A percentile compares a stretch with the other conserved stretches of the same genome.
Evolutionary conservation across 805 yeast species (phyloP).

Genomic region (Wickerhamomyces xylosicus): DNA sequence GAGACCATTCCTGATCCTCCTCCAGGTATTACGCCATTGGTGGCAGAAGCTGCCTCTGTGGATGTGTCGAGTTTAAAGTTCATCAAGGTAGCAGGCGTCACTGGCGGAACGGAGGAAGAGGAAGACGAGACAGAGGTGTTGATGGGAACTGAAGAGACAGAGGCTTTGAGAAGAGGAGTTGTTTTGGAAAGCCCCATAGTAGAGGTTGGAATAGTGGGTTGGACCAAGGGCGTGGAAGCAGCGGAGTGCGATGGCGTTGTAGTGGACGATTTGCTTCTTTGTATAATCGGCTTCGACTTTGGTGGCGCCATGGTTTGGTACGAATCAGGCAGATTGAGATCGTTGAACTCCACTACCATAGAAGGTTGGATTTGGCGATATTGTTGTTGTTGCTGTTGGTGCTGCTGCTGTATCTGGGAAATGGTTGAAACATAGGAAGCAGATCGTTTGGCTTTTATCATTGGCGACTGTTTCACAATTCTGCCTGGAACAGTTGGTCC

Average conservation of each 20-base stretch:
- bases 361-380: background rate
- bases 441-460: slow-evolving; percentile 21
- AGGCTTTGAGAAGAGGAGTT: background rate
- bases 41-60: too few relatives aligned
- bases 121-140: background rate
- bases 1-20: slow-evolving; percentile 1
- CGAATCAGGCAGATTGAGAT: slow-evolving; percentile 3
- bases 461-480: slow-evolving; percentile 28
- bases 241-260: background rate
- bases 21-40: too few relatives aligned
- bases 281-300: slow-evolving; percentile 15
- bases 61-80: slow-evolving; percentile 11
- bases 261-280: slow-evolving; percentile 3
- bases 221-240: background rate
- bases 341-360: background rate
- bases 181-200: background rate
- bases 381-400: slow-evolving; percentile 7
- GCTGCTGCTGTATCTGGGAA: slow-evolving; percentile 8
- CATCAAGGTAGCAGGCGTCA: slow-evolving; percentile 20
- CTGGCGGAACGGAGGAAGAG: slow-evolving; percentile 16
- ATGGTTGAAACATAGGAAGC: slow-evolving; percentile 11
- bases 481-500: slow-evolving; percentile 25
- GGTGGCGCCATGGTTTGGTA: slow-evolving; percentile 15
- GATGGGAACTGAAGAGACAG: background rate
- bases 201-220: background rate